Evolutionary conservation across 768 basidiomycete species (phyloP).

Genomic region (Mycena polygramma): DNA sequence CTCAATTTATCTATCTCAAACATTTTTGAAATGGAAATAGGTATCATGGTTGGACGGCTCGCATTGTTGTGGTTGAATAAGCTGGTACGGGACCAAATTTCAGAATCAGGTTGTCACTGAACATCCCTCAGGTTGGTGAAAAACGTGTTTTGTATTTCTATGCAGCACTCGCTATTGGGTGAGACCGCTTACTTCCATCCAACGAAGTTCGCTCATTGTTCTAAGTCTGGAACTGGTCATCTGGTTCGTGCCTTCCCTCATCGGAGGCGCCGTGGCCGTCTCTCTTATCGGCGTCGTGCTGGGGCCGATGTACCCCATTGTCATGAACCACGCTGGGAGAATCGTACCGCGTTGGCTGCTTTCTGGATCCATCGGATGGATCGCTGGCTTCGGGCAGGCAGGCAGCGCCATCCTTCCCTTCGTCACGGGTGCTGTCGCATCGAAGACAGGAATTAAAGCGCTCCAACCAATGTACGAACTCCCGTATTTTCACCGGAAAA

Average conservation of each 20-base stretch:
- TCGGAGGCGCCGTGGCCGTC: constrained; percentile 74
- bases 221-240: constrained; percentile 72
- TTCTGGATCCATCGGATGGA: constrained; percentile 74
- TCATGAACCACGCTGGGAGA: constrained; percentile 76
- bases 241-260: constrained; percentile 77
- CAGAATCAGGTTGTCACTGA: background rate
- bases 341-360: constrained; percentile 76
- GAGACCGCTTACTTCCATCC: constrained; percentile 25
- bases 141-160: constrained; percentile 66
- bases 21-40: constrained; percentile 44
- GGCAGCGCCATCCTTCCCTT: constrained; percentile 82
- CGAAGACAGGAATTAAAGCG: constrained; percentile 64
- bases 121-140: constrained; percentile 62
- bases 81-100: constrained; percentile 48
- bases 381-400: constrained; percentile 76
- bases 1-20: no score
- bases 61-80: constrained; percentile 67
- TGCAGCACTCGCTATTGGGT: constrained; percentile 63
- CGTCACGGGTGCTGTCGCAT: constrained; percentile 76
- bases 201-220: background rate
- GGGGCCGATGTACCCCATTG: constrained; percentile 81
- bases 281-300: constrained; percentile 75
- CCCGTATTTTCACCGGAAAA: constrained; percentile 18
- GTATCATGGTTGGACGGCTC: constrained; percentile 69
- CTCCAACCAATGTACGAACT: background rate